phyloP scores from a whole-genome alignment of 2,329 filamentous ascomycete species.

The Coccinonectria pachysandricola region DNA sequence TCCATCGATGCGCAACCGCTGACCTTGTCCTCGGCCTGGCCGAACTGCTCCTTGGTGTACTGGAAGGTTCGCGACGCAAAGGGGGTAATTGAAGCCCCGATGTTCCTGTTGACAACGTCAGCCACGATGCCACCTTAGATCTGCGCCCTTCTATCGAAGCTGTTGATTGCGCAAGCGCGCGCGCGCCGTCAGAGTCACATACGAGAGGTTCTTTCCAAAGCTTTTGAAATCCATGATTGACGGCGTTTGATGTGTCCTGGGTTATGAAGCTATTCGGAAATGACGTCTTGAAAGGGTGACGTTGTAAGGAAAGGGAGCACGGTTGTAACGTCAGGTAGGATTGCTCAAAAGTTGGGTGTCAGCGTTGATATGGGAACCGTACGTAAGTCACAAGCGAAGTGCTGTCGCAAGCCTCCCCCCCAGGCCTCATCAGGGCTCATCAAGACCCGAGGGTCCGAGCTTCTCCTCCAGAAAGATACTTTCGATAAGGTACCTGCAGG shows the following conservation, averaged over 20 bases:
- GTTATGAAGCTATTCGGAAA: too few species aligned
- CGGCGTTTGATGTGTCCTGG: too few species aligned
- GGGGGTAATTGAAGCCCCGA: constrained; percentile 77
- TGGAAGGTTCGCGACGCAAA: constrained; percentile 92
- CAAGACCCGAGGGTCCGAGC: too few species aligned
- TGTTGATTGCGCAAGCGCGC: constrained; percentile 1
- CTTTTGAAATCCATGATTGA: constrained; percentile 53
- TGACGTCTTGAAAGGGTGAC: constrained; percentile 5
- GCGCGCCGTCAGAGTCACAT: constrained; percentile 18
- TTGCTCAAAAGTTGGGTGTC: constrained; percentile 15
- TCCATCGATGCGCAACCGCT: constrained; percentile 5
- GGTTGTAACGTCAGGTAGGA: constrained; percentile 3
- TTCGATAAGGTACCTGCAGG: too few species aligned
- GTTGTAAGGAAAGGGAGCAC: constrained; percentile 6
- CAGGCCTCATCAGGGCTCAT: too few species aligned
- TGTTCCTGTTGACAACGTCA: constrained; percentile 30
- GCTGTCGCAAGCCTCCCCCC: constrained; percentile 8
- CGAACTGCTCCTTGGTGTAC: constrained; percentile 95
- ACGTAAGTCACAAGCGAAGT: constrained; percentile 25
- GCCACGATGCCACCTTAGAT: constrained; percentile 2
- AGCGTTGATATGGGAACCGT: constrained; percentile 19
- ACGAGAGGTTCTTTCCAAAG: constrained; percentile 47
- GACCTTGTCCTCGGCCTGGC: constrained; percentile 89
- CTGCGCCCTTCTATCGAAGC: constrained; percentile 6
- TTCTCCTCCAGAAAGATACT: too few species aligned